Base-by-base conservation (phyloP, 2,329 filamentous ascomycete species). In the Shiraia bambusicola region DNA sequence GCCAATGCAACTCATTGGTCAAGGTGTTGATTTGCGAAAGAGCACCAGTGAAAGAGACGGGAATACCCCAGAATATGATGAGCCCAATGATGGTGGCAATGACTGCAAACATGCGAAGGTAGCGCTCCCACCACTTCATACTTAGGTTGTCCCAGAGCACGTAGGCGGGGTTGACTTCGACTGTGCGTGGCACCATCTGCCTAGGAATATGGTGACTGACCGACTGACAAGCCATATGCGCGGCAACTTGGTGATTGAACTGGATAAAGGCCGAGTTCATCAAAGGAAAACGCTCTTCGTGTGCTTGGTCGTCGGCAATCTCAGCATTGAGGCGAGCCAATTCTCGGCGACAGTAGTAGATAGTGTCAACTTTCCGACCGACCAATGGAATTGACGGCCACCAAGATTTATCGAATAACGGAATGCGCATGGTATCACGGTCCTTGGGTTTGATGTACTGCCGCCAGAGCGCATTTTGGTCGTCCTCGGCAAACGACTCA, bases 231-330 rank as follows among this genome's bases (percentile, higher is more conserved):
- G 92, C 93, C 93, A 98, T 97, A 61, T 98, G 93, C 0, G 93
- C 93, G 5, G 92, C 91, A 2, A 96, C 88, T 65, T 98, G 93
- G 62, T 96, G 87, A 61, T 98, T 95, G 77, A 98, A 98, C 65
- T 98, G 93, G 47, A 98, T 90, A 57, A 98, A 98, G 0, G 93
- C 93, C 1, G 92, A 95, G 59, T 88, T 95, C 90, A 96, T 94
- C 33, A 91, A 72, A 0, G 92, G 91, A 49, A 89, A 97, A 4
- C 85, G 82, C 53, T 96, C 91, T 0, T 87, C 86, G 34, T 93
- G 78, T 38, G 85, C 79, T 65, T 98, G 93, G 53, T 97, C 93
- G 31, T 85, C 75, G 56, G 96, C 91, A 39, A 98, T 96, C 64
- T 97, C 91, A 37, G 91, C 63, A 54, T 97, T 98, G 13, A 97